Conservation (phyloP, 2,329 filamentous ascomycete genomes). For the Fusarium sp. region DNA sequence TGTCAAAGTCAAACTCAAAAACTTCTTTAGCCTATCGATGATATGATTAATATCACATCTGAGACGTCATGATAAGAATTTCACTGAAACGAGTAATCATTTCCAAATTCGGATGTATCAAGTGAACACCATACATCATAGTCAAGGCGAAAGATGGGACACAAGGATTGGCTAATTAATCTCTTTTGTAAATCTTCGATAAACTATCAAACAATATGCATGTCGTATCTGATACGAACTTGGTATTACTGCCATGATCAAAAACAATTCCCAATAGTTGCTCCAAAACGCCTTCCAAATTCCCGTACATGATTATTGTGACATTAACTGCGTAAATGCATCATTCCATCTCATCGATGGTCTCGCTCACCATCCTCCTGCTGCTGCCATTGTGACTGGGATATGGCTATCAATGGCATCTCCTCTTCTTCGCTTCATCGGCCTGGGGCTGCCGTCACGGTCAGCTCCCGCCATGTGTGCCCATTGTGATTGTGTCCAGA, state of each 20-base stretch:
- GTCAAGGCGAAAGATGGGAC: background rate
- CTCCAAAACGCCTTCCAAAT: slow-evolving; percentile 2
- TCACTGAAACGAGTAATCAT: background rate
- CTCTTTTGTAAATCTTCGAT: background rate
- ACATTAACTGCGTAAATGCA: slow-evolving; percentile 36
- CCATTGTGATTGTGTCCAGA: slow-evolving; percentile 53
- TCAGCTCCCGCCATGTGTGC: slow-evolving; percentile 49
- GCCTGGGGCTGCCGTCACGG: slow-evolving; percentile 50
- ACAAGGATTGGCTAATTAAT: slow-evolving; percentile 2
- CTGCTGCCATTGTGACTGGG: slow-evolving; percentile 46
- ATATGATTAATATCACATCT: slow-evolving; percentile 1
- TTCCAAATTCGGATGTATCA: background rate
- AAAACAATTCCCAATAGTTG: slow-evolving; percentile 23
- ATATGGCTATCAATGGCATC: slow-evolving; percentile 49
- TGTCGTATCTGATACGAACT: slow-evolving; percentile 25
- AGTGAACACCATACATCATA: background rate
- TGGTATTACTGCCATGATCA: slow-evolving; percentile 31
- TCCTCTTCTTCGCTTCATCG: slow-evolving; percentile 52
- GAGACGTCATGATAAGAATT: slow-evolving; percentile 3
- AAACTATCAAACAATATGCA: slow-evolving; percentile 27
- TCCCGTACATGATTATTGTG: slow-evolving; percentile 27
- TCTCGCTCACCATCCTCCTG: slow-evolving; percentile 47
- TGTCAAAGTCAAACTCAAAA: slow-evolving; percentile 11
- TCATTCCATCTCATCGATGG: slow-evolving; percentile 15
- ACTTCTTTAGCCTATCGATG: background rate